phyloP scores from a whole-genome alignment of 1,284 basidiomycete species.

The Cryptococcus sp. region DNA sequence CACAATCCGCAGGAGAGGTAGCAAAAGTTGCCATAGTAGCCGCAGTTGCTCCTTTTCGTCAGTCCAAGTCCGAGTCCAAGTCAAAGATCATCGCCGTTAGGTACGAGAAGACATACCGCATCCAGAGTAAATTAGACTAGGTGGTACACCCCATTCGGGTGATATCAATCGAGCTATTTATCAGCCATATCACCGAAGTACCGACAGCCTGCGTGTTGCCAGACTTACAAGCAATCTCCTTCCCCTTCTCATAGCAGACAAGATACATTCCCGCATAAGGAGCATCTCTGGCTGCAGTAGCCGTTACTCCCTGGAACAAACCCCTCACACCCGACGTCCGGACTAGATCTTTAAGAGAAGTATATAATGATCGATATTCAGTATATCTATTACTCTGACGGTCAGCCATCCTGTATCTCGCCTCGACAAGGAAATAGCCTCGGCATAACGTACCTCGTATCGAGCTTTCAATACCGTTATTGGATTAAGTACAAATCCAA shows the following conservation, averaged over 20 bases:
- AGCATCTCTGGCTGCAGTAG: slow-evolving; percentile 87
- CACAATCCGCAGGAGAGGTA: slow-evolving; percentile 85
- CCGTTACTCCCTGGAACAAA: slow-evolving; percentile 80
- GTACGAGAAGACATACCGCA: slow-evolving; percentile 25
- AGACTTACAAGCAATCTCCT: slow-evolving; percentile 61
- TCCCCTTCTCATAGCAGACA: slow-evolving; percentile 82
- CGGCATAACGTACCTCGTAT: slow-evolving; percentile 64
- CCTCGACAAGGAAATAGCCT: background rate
- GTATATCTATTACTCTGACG: slow-evolving; percentile 66
- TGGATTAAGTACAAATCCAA: slow-evolving; percentile 87
- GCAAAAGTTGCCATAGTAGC: slow-evolving; percentile 73
- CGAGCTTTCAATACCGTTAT: slow-evolving; percentile 92
- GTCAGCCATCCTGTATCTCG: background rate
- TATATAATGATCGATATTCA: slow-evolving; percentile 60
- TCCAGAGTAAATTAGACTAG: slow-evolving; percentile 44
- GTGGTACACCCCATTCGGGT: slow-evolving; percentile 25
- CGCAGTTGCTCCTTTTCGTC: slow-evolving; percentile 58
- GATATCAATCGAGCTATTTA: slow-evolving; percentile 32
- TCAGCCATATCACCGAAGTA: slow-evolving; percentile 47
- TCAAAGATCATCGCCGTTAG: too few species aligned
- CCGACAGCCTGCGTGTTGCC: background rate
- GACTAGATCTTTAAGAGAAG: slow-evolving; percentile 61
- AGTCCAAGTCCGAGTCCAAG: slow-evolving; percentile 2
- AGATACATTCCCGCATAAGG: slow-evolving; percentile 95
- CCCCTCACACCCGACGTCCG: slow-evolving; percentile 69